Conservation (phyloP, 192 early-diverging fungal genomes). For the Linnemannia schmuckeri region DNA sequence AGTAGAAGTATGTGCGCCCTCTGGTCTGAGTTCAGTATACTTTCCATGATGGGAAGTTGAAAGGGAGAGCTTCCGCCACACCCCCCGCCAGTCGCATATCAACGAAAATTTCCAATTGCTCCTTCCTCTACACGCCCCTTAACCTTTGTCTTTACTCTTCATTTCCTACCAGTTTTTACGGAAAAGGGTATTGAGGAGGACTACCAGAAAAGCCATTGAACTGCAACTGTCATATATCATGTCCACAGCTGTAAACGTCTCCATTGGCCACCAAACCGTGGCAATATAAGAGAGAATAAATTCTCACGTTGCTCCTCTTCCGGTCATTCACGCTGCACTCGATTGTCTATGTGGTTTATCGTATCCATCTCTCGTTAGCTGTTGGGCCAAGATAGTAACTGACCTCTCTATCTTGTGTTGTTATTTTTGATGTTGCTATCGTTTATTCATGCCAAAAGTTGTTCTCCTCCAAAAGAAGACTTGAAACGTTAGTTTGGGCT, state of each 20-base stretch:
- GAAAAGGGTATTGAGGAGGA: too few species aligned
- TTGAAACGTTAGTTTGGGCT: background rate
- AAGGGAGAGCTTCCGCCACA: conserved; percentile 37
- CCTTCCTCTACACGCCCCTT: background rate
- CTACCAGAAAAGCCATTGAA: too few species aligned
- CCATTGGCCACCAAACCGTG: background rate
- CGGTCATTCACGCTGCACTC: background rate
- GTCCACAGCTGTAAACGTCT: too few species aligned
- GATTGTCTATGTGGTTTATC: conserved; percentile 11
- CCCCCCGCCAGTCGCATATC: conserved; percentile 2
- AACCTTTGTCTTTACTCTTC: background rate
- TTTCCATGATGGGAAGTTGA: conserved; percentile 54
- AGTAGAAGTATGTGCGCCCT: background rate
- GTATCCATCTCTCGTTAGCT: background rate
- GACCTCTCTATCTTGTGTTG: background rate
- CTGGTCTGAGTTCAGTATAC: conserved; percentile 33
- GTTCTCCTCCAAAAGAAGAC: background rate
- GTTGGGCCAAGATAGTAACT: background rate
- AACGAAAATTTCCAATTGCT: conserved; percentile 1
- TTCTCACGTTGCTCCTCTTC: background rate
- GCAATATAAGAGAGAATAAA: background rate
- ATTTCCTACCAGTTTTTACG: background rate
- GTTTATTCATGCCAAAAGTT: background rate
- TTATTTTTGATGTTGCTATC: background rate
- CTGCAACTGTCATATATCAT: too few species aligned